Base-by-base conservation (phyloP, 208 protist species). In the Sergeia podlipaevii region DNA sequence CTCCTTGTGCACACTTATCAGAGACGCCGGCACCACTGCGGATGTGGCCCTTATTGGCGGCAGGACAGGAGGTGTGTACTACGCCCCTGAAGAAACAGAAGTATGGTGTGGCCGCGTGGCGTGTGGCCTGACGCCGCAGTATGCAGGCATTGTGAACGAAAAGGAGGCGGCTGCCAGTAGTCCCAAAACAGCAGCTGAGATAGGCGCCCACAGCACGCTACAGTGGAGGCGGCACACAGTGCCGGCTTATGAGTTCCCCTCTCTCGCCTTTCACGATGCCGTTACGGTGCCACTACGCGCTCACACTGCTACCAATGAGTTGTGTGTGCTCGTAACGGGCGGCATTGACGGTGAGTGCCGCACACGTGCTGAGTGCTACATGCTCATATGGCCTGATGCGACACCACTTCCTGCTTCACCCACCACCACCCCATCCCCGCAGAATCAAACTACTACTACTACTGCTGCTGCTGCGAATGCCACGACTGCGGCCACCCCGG, bases 271-370 rank as follows among this genome's bases (percentile, higher is more conserved):
- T 23, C 75, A 82, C 54, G 61, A 59, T 46, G 61, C 75, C 18
- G 44, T 73, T 18, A 39, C 38, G 18, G 50, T 82, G 43, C n/a
- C n/a, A n/a, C n/a, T n/a, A n/a, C n/a, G n/a, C n/a, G n/a, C 17
- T 8, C 47, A 7, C 26, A 52, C 8, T n/a, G 11, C 34, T n/a
- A n/a, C 13, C 13, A n/a, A n/a, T n/a, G n/a, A n/a, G n/a, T n/a
- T 18, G 18, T 55, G 37, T 15, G 61, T 83, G 23, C 53, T 91
- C 28, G 43, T 87, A 21, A 68, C 71, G 33, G 83, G 83, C 27
- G 83, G 83, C 21, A 49, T 91, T 34, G 83, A 91, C 56, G 58
- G 60, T 11, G 60, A 60, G 23, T 73, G 60, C 34, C 79, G 69
- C 46, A 50, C 57, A 18, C 46, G 75, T 21, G 51, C 53, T 0